Percentiles rank a stretch among this genome's conserved stretches.
phyloP scores from a whole-genome alignment of 805 yeast genomes.

The Candida palmyrensis region DNA sequence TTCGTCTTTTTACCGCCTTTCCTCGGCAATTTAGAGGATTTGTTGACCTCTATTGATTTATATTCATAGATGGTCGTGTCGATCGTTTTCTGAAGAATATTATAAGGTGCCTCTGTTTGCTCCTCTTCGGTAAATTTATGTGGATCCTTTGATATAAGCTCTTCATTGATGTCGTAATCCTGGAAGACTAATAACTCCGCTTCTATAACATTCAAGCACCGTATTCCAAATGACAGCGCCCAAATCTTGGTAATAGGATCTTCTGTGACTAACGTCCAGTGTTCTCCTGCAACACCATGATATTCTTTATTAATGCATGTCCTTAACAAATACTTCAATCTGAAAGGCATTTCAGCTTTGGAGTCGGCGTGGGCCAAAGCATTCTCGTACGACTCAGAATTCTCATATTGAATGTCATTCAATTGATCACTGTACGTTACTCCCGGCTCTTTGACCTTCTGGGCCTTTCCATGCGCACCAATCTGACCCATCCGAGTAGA shows the following conservation, averaged over 20 bases:
- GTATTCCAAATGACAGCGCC: constrained; percentile 51
- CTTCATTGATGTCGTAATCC: constrained; percentile 29
- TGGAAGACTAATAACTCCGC: constrained; percentile 41
- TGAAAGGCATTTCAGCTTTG: constrained; percentile 44
- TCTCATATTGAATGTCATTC: constrained; percentile 26
- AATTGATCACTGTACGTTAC: constrained; percentile 6
- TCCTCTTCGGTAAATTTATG: constrained; percentile 20
- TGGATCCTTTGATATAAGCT: constrained; percentile 17
- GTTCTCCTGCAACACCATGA: constrained; percentile 10
- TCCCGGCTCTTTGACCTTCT: background rate
- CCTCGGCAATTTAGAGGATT: background rate
- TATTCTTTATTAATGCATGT: constrained; percentile 48
- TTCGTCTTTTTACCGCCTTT: constrained; percentile 5
- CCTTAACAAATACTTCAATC: constrained; percentile 50
- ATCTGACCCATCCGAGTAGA: constrained; percentile 17
- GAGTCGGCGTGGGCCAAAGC: constrained; percentile 20
- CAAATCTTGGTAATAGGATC: constrained; percentile 49
- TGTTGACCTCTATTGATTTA: constrained; percentile 3
- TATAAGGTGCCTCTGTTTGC: constrained; percentile 17
- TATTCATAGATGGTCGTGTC: constrained; percentile 28
- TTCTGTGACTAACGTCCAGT: constrained; percentile 62
- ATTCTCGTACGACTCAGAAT: constrained; percentile 18
- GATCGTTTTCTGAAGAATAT: constrained; percentile 25
- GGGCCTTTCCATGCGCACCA: constrained; percentile 5
- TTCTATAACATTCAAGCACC: constrained; percentile 46